Evolutionary conservation across 2,329 filamentous ascomycete species (phyloP).

Genomic region (Diaporthe eres): DNA sequence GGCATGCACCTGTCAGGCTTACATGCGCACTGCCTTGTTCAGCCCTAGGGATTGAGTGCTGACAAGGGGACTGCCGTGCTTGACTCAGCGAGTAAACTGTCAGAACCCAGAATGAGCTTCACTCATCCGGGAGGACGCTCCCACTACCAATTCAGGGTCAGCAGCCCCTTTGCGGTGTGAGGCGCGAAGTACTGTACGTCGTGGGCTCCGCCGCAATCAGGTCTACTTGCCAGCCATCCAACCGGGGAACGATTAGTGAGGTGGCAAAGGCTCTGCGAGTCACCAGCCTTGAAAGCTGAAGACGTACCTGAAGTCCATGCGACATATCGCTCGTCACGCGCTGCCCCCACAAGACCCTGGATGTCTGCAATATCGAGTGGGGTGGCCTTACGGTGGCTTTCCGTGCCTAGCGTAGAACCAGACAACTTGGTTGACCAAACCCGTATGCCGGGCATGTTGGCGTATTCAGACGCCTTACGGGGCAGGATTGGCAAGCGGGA

Average conservation of each 20-base stretch:
- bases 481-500: conserved; percentile 8
- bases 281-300: not conserved
- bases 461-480: conserved; percentile 11
- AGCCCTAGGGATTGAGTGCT: conserved; percentile 37
- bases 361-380: not conserved
- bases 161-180: not conserved
- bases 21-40: conserved; percentile 23
- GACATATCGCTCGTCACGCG: not conserved
- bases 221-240: not conserved
- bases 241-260: not conserved
- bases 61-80: conserved; percentile 28
- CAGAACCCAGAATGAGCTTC: conserved; percentile 33
- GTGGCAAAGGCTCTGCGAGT: not conserved
- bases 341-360: conserved; percentile 15
- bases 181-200: not conserved
- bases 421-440: not conserved
- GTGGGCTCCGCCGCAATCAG: not conserved
- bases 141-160: not conserved
- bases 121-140: not conserved
- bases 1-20: conserved; percentile 15
- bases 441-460: conserved; percentile 14
- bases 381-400: not conserved
- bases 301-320: not conserved
- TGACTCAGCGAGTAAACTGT: conserved; percentile 1
- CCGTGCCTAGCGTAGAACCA: not conserved